phyloP scores from a whole-genome alignment of 768 basidiomycete species.

The Agaricus subrufescens region DNA sequence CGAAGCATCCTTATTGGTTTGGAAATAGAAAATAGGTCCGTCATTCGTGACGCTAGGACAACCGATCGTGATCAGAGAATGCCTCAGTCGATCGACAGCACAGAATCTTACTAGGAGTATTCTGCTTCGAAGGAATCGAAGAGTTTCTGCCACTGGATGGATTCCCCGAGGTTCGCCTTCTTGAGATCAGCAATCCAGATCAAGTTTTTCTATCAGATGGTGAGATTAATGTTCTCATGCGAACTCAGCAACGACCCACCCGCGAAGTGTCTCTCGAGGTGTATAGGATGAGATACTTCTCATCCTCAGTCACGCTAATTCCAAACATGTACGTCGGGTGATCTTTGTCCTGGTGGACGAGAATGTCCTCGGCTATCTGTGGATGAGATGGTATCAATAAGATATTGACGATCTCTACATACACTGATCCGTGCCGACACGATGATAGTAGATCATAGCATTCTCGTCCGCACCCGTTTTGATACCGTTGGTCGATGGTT shows the following conservation, averaged over 20 bases:
- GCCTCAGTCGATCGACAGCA: conserved; percentile 1
- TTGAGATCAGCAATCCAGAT: conserved; percentile 70
- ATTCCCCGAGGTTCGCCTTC: conserved; percentile 51
- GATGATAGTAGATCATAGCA: conserved; percentile 76
- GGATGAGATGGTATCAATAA: conserved; percentile 18
- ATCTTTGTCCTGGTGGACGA: conserved; percentile 59
- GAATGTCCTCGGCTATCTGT: conserved; percentile 52
- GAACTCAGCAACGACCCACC: conserved; percentile 31
- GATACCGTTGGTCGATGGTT: conserved; percentile 37
- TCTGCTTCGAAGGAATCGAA: conserved; percentile 64
- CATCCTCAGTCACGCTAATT: conserved; percentile 56
- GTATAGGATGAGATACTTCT: conserved; percentile 55
- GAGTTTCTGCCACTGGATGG: conserved; percentile 72
- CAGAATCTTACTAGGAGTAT: conserved; percentile 52
- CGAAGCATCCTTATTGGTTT: conserved; percentile 63
- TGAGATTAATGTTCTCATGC: conserved; percentile 2
- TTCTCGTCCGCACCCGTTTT: conserved; percentile 60
- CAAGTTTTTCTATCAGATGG: conserved; percentile 52
- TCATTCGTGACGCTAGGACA: conserved; percentile 56
- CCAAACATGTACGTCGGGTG: conserved; percentile 67
- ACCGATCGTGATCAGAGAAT: conserved; percentile 4
- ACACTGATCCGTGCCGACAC: conserved; percentile 68
- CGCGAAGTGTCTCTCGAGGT: conserved; percentile 57
- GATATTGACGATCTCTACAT: conserved; percentile 16
- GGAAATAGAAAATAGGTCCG: conserved; percentile 55